A percentile compares a stretch with the other conserved stretches of the same genome.
Conservation (phyloP, 306 rosid species). For the Trifolium dubium region DNA sequence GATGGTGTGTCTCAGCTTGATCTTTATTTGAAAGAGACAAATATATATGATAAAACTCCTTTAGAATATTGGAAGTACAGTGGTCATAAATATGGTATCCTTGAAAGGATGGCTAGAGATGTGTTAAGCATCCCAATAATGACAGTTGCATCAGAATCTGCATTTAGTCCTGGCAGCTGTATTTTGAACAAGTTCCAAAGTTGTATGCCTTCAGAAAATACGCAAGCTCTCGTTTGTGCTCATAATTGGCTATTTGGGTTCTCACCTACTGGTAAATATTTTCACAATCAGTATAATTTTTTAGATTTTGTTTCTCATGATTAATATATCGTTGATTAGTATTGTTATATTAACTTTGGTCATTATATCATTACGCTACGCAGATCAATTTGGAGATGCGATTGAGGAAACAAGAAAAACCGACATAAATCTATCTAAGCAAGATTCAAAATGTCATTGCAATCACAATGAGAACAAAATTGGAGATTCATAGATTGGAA, state of each 20-base stretch:
- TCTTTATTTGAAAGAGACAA: conserved; percentile 26
- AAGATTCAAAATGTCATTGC: conserved; percentile 6
- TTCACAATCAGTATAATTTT: not conserved
- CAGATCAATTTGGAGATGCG: conserved; percentile 27
- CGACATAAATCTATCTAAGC: not conserved
- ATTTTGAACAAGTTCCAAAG: conserved; percentile 11
- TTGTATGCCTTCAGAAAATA: conserved; percentile 14
- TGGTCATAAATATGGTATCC: not conserved
- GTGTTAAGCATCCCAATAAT: conserved; percentile 31
- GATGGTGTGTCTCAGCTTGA: conserved; percentile 31
- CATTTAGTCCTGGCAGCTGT: not conserved
- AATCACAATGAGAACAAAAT: not conserved
- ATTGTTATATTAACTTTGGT: conserved; percentile 16
- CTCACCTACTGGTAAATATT: conserved; percentile 28
- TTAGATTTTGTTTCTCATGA: conserved; percentile 14
- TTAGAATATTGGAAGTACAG: conserved; percentile 8
- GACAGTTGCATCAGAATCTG: conserved; percentile 17
- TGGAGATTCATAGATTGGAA: conserved; percentile 7
- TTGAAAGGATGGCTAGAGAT: conserved; percentile 34
- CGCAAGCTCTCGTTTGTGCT: conserved; percentile 28
- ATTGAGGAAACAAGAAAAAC: conserved; percentile 7
- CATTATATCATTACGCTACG: conserved; percentile 3
- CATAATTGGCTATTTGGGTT: conserved; percentile 33
- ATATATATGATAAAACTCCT: not conserved
- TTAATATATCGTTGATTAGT: not conserved